Evolutionary conservation across 2,329 filamentous ascomycete species (phyloP).

Genomic region (Talaromyces sp.): DNA sequence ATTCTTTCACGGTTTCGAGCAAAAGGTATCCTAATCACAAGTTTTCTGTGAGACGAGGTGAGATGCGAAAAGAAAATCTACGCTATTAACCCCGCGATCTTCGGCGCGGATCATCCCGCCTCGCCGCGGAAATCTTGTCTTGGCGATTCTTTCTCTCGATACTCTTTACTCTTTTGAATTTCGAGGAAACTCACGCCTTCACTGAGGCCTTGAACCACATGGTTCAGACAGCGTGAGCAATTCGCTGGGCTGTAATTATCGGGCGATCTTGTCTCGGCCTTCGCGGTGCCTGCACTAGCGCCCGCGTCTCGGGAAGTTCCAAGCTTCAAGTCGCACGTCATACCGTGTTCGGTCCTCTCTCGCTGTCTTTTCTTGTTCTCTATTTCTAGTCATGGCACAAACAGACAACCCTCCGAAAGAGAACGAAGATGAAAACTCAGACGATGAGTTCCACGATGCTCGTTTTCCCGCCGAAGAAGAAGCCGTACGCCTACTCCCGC

Average conservation of each 20-base stretch:
- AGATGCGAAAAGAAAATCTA: not conserved
- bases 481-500: slow-evolving; percentile 27
- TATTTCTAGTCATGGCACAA: slow-evolving; percentile 1
- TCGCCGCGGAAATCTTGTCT: not conserved
- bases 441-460: slow-evolving; percentile 38
- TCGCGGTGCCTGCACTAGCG: not conserved
- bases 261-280: not conserved
- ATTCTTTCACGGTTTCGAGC: not conserved
- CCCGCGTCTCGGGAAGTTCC: not conserved
- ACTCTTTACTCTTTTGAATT: not conserved
- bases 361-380: not conserved
- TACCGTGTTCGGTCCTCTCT: not conserved
- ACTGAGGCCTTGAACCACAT: not conserved
- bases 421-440: slow-evolving; percentile 23
- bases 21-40: not conserved
- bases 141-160: not conserved
- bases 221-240: not conserved
- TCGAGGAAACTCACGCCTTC: not conserved
- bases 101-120: not conserved
- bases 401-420: not conserved
- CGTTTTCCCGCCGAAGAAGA: slow-evolving; percentile 44
- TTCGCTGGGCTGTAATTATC: not conserved
- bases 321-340: not conserved
- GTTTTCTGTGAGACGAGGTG: not conserved
- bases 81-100: not conserved